Evolutionary conservation across 164 flowering plant species (phyloP).

Genomic region (Stephania japonica): DNA sequence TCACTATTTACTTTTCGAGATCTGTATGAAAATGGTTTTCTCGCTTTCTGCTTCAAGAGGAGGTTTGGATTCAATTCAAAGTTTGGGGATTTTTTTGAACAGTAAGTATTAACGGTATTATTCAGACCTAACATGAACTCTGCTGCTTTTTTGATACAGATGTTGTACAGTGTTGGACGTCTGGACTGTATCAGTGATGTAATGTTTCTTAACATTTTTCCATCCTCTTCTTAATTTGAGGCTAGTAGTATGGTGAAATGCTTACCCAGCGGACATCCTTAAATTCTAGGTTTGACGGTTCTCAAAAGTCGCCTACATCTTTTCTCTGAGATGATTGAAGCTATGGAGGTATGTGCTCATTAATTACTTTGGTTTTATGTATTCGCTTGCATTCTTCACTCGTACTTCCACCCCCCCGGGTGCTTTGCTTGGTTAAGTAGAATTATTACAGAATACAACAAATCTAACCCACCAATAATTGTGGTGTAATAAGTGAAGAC

Average conservation of each 20-base stretch:
- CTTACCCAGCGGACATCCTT: slow-evolving; percentile 25
- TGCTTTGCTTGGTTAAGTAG: not conserved
- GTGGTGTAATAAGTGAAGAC: too few relatives aligned
- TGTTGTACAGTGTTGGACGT: slow-evolving; percentile 29
- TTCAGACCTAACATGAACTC: slow-evolving; percentile 27
- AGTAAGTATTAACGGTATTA: slow-evolving; percentile 5
- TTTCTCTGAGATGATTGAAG: slow-evolving; percentile 23
- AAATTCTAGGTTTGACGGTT: slow-evolving; percentile 25
- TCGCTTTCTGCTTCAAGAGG: slow-evolving; percentile 8
- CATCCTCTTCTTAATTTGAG: slow-evolving; percentile 28
- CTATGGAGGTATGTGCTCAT: slow-evolving; percentile 34
- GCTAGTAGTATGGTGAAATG: slow-evolving; percentile 32
- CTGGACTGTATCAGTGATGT: slow-evolving; percentile 24
- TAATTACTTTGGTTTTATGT: not conserved
- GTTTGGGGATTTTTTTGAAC: slow-evolving; percentile 11
- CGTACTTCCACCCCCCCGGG: not conserved
- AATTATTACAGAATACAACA: not conserved
- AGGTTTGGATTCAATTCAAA: slow-evolving; percentile 9
- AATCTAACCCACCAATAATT: too few relatives aligned
- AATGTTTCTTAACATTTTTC: slow-evolving; percentile 17
- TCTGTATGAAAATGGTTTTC: slow-evolving; percentile 24
- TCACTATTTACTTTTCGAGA: slow-evolving; percentile 13
- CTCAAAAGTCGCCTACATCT: slow-evolving; percentile 13
- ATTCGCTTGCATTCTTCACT: not conserved
- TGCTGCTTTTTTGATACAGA: slow-evolving; percentile 53